Base-by-base conservation (phyloP, 257 asterid genomes). In the Eucommia ulmoides region DNA sequence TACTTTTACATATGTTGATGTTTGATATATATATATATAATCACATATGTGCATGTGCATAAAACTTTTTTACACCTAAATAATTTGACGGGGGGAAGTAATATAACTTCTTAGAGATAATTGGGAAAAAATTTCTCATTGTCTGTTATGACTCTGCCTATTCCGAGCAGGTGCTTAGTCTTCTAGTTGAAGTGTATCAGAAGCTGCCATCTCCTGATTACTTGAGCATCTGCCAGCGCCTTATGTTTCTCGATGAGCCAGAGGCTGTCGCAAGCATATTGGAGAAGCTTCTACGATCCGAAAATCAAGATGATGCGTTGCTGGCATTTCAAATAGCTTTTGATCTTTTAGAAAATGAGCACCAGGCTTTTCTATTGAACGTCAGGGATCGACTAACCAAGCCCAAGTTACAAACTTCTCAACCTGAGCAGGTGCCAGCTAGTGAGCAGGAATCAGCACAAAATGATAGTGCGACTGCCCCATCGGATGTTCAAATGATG, bases 271-370 rank as follows among this genome's bases (percentile, higher is more conserved):
- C 92, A 19, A 69, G 59, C 64, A 74, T 91, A 66, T 77, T 91
- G 52, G 95, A 81, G 77, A 91, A 74, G 58, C 88, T 86, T 44
- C 59, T 91, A 35, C 61, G 73, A 71, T 86, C 93, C 23, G 93
- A 79, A 42, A 65, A 73, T 52, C 62, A 62, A 51, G 95, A 91
- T 29, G 99, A 83, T 63, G 89, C 95, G 44, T 64, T 91, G 23
- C 53, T 91, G 78, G 93, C 95, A 46, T 81, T 77, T 73, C 99
- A 91, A 66, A 75, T 86, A 69, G 94, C 95, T 19, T 91, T 91
- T 72, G 96, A 86, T 76, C 83, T 86, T 18, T 83, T 81, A 53
- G 94, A 79, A 74, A 91, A 83, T 65, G 96, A 91, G 53, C 85
- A 81, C 68, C 96, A 83, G 59, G 95, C 84, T 29, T 91, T 83